Percentiles rank a stretch among this genome's conserved stretches.
Evolutionary conservation across 257 asterid genomes (phyloP).

Genomic region (Capsicum baccatum): DNA sequence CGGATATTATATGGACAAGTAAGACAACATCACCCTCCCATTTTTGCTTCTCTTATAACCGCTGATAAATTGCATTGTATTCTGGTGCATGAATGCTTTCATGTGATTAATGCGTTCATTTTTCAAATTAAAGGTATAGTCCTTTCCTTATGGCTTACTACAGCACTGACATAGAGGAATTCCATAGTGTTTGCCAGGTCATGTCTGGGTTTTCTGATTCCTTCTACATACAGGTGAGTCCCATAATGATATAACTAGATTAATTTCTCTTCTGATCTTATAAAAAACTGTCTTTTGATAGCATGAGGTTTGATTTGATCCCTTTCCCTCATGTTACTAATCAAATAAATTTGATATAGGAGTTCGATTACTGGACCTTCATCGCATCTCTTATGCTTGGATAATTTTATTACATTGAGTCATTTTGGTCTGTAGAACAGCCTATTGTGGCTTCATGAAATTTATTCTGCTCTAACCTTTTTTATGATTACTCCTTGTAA

Average conservation of each 20-base stretch:
- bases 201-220: constrained; percentile 94
- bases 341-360: background rate
- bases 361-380: constrained; percentile 6
- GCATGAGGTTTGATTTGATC: background rate
- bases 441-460: background rate
- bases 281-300: background rate
- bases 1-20: background rate
- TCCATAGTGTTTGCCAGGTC: constrained; percentile 89
- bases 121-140: constrained; percentile 68
- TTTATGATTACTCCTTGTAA: background rate
- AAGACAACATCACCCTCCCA: background rate
- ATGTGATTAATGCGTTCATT: constrained; percentile 14
- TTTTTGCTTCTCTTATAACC: background rate
- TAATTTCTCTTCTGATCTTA: background rate
- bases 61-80: background rate
- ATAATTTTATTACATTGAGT: background rate
- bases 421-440: constrained; percentile 7
- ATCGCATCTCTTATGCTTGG: constrained; percentile 6
- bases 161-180: constrained; percentile 87
- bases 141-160: constrained; percentile 93
- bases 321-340: background rate
- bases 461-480: background rate
- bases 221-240: constrained; percentile 70
- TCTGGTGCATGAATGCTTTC: constrained; percentile 21
- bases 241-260: background rate